Evolutionary conservation across 805 yeast genomes (phyloP).

Genomic region (Cyberlindnera americana): DNA sequence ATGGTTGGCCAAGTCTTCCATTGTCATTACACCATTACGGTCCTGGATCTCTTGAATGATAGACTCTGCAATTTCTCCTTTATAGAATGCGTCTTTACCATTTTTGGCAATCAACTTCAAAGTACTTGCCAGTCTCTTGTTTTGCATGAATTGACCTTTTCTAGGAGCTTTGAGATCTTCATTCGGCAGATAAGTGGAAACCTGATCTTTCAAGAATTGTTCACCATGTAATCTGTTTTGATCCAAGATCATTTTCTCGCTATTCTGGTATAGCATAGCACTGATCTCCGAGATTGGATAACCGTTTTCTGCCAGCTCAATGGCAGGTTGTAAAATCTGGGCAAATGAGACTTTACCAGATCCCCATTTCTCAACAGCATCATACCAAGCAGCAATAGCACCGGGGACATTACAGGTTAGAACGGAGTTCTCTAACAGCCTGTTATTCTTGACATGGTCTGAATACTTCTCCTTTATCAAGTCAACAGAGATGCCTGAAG

Average conservation of each 20-base stretch:
- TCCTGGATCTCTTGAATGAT: slow-evolving; percentile 51
- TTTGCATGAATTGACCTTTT: slow-evolving; percentile 55
- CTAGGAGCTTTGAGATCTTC: slow-evolving; percentile 44
- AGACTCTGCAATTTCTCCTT: slow-evolving; percentile 65
- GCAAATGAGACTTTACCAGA: slow-evolving; percentile 58
- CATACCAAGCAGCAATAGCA: slow-evolving; percentile 76
- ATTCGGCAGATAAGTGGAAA: slow-evolving; percentile 36
- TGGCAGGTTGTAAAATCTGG: slow-evolving; percentile 61
- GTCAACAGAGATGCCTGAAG: slow-evolving; percentile 46
- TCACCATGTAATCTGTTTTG: slow-evolving; percentile 32
- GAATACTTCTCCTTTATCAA: slow-evolving; percentile 38
- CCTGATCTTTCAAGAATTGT: slow-evolving; percentile 27
- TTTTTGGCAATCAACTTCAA: slow-evolving; percentile 46
- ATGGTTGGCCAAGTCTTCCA: slow-evolving; percentile 56
- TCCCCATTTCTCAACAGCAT: slow-evolving; percentile 68
- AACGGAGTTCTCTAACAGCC: slow-evolving; percentile 52
- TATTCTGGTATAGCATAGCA: slow-evolving; percentile 45
- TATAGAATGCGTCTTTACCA: slow-evolving; percentile 67
- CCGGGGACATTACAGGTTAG: slow-evolving; percentile 74
- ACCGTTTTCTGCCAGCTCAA: slow-evolving; percentile 66
- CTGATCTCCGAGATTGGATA: slow-evolving; percentile 62
- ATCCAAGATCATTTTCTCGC: slow-evolving; percentile 36
- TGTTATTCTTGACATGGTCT: slow-evolving; percentile 41
- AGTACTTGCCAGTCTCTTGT: slow-evolving; percentile 50
- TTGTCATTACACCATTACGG: slow-evolving; percentile 53